A percentile compares a stretch with the other conserved stretches of the same genome.
These are phyloP conservation scores for Zizania palustris DNA, from an alignment of 202 grass and related monocot genomes.

Conservation along the genomic window DNA sequence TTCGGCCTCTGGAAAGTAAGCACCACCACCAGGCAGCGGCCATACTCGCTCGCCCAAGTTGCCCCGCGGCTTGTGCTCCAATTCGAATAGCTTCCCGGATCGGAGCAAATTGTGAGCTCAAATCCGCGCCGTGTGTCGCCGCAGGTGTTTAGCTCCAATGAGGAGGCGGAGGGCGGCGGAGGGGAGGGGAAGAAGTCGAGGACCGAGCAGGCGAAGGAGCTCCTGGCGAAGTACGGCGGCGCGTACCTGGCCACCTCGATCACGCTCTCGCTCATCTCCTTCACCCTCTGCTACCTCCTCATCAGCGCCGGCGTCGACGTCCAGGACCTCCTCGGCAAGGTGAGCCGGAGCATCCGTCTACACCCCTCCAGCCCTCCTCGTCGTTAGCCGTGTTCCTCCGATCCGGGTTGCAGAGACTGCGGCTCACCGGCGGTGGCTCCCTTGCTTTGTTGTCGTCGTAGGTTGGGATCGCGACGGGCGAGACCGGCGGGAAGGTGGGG, in stretches of 20 bases:
- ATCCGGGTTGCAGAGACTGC: no score
- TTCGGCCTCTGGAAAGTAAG: constrained; percentile 89
- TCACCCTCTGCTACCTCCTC: constrained; percentile 88
- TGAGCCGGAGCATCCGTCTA: constrained; percentile 6
- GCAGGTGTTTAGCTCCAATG: constrained; percentile 90
- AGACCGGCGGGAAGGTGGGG: constrained; percentile 88
- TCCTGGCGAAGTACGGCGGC: constrained; percentile 93
- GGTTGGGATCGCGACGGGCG: constrained; percentile 72
- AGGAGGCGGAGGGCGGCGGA: constrained; percentile 36
- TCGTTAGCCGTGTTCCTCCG: no score
- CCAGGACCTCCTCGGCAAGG: constrained; percentile 77
- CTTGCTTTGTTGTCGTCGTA: constrained; percentile 13
- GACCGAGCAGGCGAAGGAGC: constrained; percentile 84
- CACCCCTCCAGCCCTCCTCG: no score
- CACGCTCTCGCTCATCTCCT: constrained; percentile 89
- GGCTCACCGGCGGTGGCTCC: not conserved
- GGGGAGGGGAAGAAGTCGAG: constrained; percentile 70
- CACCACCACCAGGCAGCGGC: not conserved
- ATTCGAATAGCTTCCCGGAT: not conserved
- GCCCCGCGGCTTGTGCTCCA: no score
- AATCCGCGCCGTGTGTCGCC: not conserved
- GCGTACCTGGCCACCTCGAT: constrained; percentile 96
- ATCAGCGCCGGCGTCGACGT: constrained; percentile 88
- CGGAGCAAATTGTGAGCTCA: not conserved
- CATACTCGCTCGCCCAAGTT: no score